Evolutionary conservation across 2,329 filamentous ascomycete species (phyloP).

Genomic region (Penicillium sp.): DNA sequence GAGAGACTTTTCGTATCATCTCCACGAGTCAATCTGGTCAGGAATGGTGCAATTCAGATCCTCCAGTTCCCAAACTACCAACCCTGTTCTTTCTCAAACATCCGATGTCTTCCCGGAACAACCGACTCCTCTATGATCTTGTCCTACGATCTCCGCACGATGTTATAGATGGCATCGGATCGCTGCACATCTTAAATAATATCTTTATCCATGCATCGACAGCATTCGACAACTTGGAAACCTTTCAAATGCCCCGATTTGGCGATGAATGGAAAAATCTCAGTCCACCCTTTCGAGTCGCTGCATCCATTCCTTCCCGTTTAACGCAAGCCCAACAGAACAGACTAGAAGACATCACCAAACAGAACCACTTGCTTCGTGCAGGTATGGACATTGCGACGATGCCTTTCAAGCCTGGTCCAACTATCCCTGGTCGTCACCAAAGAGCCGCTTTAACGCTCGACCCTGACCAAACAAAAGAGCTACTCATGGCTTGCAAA

Average conservation of each 20-base stretch:
- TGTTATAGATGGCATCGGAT: slow-evolving; percentile 22
- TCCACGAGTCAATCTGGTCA: slow-evolving; percentile 10
- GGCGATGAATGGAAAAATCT: slow-evolving; percentile 18
- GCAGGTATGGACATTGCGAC: slow-evolving; percentile 16
- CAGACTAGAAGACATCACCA: slow-evolving; percentile 6
- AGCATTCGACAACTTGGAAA: slow-evolving; percentile 6
- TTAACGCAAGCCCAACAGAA: slow-evolving; percentile 9
- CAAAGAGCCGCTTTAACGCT: slow-evolving; percentile 18
- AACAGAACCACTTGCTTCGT: slow-evolving; percentile 11
- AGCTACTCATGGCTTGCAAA: slow-evolving; percentile 14
- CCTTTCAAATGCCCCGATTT: slow-evolving; percentile 10
- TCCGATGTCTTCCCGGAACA: background rate
- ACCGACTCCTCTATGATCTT: slow-evolving; percentile 9
- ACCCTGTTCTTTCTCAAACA: slow-evolving; percentile 22
- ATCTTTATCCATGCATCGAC: slow-evolving; percentile 14
- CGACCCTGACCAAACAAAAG: slow-evolving; percentile 8
- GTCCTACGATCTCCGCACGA: slow-evolving; percentile 21
- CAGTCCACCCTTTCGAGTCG: slow-evolving; percentile 21
- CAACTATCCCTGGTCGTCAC: slow-evolving; percentile 15
- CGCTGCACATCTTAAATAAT: slow-evolving; percentile 19
- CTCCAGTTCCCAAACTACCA: slow-evolving; percentile 19
- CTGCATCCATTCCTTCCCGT: slow-evolving; percentile 14
- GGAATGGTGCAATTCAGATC: slow-evolving; percentile 26
- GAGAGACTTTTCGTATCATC: slow-evolving; percentile 15
- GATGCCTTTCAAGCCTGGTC: slow-evolving; percentile 11